Evolutionary conservation across 768 basidiomycete genomes (phyloP).

Genomic region (Suillus sp.): DNA sequence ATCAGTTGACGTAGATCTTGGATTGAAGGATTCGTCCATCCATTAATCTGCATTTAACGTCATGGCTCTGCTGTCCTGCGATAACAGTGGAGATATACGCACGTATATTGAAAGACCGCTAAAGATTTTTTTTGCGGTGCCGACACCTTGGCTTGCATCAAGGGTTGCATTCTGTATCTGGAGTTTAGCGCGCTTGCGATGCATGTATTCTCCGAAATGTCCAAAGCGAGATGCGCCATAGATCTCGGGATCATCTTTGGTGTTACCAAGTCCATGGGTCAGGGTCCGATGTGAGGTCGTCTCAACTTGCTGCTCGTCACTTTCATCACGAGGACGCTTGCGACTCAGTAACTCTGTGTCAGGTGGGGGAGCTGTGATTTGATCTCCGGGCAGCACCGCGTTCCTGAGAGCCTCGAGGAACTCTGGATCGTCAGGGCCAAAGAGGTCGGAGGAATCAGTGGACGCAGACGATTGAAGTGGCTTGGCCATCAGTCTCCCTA

Average conservation of each 20-base stretch:
- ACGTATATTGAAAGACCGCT: constrained; percentile 82
- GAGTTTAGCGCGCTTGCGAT: constrained; percentile 86
- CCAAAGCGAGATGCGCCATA: constrained; percentile 86
- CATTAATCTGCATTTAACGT: constrained; percentile 68
- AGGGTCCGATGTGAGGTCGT: neutral
- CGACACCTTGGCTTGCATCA: constrained; percentile 23
- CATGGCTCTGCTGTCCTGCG: neutral
- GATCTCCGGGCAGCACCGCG: constrained; percentile 52
- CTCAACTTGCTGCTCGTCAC: neutral
- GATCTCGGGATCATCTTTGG: constrained; percentile 44
- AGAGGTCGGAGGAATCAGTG: constrained; percentile 53
- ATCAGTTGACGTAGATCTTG: constrained; percentile 83
- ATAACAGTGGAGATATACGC: constrained; percentile 32
- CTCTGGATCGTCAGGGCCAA: constrained; percentile 53
- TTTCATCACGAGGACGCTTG: constrained; percentile 1
- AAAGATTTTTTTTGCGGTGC: constrained; percentile 57
- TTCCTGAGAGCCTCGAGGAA: constrained; percentile 52
- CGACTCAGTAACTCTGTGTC: neutral
- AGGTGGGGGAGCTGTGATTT: neutral
- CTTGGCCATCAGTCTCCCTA: constrained; percentile 9
- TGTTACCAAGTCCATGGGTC: neutral
- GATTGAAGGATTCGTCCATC: constrained; percentile 83
- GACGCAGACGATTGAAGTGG: constrained; percentile 19
- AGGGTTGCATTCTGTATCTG: constrained; percentile 71
- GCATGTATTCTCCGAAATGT: constrained; percentile 86